Base-by-base conservation (phyloP, 495 filamentous ascomycete species). In the Penicillium samsonianum region DNA sequence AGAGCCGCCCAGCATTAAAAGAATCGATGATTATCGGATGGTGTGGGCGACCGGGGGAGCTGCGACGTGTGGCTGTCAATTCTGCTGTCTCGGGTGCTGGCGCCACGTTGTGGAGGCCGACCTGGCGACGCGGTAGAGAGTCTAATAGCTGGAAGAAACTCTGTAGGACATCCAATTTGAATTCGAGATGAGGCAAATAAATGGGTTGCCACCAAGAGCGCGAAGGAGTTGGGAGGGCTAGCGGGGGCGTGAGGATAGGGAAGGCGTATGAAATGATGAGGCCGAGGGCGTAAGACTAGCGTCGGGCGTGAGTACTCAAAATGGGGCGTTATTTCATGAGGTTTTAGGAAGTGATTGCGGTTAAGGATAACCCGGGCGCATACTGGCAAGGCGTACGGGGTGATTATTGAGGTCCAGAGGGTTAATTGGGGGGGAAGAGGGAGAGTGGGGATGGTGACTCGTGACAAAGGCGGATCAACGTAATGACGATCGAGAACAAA, bases 1-100 rank as follows among this genome's bases (percentile, higher is more conserved):
- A 43, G 45, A 50, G 46, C 47, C 35, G 59, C 23, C 33, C 50
- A 66, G 62, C 67, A 69, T 71, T 59, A 71, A 69, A 65, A 44
- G 20, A 40, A 28, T 44, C 10, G 44, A 35, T 44, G 23, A 20
- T 33, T 51, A 50, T 57, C 28, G 56, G 53, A 55, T 49, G 53
- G 41, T 42, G 43, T 46, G 57, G 47, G 37, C 54, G 20, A 52
- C 31, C 42, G 50, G 26, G 22, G 37, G 23, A 57, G 51, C 41
- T 42, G 59, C 47, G 47, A 55, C 16, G 61, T 58, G 51, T 22
- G 57, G 51, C 20, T 52, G 50, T 62, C 43, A 40, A 50, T 33
- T 43, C 43, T 30, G 55, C 26, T 61, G 53, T 60, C 52, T 51
- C 46, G 56, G 49, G 58, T 56, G 59, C 51, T 50, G 26, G 58